phyloP scores from a whole-genome alignment of 306 rosid species.

The Oxytropis ochrocephala region DNA sequence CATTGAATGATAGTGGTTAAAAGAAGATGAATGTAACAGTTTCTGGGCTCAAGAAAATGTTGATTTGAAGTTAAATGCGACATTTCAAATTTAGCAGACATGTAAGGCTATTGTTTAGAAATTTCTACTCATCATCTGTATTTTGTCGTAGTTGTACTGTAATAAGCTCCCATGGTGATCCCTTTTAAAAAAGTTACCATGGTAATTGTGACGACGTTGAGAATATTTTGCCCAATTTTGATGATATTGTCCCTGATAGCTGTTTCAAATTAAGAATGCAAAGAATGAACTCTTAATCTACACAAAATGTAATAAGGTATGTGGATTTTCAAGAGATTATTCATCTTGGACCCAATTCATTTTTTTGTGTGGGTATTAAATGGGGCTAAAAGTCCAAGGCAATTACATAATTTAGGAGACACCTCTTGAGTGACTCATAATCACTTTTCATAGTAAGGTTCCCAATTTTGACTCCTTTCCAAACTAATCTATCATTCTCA shows the following conservation, averaged over 20 bases:
- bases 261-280: background rate
- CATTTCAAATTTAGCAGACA: conserved; percentile 11
- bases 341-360: no score
- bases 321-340: no score
- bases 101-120: background rate
- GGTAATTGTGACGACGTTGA: background rate
- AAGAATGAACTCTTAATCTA: background rate
- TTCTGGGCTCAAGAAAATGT: background rate
- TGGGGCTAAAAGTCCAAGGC: no score
- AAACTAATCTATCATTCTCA: no score
- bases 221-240: background rate
- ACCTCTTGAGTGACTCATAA: no score
- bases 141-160: background rate
- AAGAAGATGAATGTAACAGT: conserved; percentile 8
- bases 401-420: no score
- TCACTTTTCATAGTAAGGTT: no score
- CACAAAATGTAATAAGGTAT: no score
- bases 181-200: background rate
- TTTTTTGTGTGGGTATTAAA: no score
- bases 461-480: no score
- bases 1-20: background rate
- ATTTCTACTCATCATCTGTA: background rate
- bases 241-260: background rate
- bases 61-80: background rate
- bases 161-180: conserved; percentile 14